Conservation (phyloP, 306 rosid genomes). For the Elaeagnus macrophylla region DNA sequence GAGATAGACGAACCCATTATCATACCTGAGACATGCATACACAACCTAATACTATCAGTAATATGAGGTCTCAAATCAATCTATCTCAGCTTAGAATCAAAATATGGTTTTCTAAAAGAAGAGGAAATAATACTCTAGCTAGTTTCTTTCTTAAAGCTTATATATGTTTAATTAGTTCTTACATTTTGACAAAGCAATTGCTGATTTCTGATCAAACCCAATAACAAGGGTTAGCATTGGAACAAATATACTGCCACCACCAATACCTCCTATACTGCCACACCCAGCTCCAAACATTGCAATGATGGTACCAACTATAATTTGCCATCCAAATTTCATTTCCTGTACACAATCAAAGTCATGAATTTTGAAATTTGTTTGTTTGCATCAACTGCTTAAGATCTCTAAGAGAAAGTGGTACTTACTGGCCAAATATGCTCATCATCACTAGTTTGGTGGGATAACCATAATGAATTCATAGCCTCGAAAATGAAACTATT, state of each 20-base stretch:
- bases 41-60: background rate
- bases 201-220: constrained; percentile 67
- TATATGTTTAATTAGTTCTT: constrained; percentile 2
- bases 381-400: no score
- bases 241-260: constrained; percentile 78
- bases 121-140: background rate
- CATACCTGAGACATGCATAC: constrained; percentile 36
- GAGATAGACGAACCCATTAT: constrained; percentile 54
- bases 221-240: constrained; percentile 61
- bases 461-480: constrained; percentile 34
- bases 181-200: constrained; percentile 66
- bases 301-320: constrained; percentile 32
- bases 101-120: background rate
- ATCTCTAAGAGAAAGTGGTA: no score
- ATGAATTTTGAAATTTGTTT: background rate
- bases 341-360: constrained; percentile 29
- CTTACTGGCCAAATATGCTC: constrained; percentile 63
- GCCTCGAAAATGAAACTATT: constrained; percentile 22
- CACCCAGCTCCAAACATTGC: constrained; percentile 70
- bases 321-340: constrained; percentile 58
- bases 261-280: constrained; percentile 77
- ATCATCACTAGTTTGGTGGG: constrained; percentile 23
- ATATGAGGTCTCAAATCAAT: background rate
- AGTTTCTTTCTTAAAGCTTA: no score
- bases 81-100: background rate